Conservation (phyloP, 2,329 filamentous ascomycete species). For the Ophiostoma angusticollis region DNA sequence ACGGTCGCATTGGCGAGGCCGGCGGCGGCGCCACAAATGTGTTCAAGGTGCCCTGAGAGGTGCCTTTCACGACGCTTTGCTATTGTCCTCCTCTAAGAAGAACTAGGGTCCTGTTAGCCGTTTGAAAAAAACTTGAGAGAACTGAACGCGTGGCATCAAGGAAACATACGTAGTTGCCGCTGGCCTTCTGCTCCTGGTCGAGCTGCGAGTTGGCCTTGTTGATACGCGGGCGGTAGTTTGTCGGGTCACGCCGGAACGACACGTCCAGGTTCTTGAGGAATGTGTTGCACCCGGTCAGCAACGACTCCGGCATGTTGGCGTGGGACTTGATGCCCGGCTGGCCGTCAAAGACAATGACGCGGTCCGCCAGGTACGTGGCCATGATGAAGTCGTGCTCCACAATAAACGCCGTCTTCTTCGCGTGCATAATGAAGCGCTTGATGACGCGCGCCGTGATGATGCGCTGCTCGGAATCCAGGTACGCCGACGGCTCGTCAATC, state of each 20-base stretch:
- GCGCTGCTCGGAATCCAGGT: constrained; percentile 98
- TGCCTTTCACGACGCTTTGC: constrained; percentile 49
- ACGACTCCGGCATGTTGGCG: constrained; percentile 80
- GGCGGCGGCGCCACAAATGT: not conserved
- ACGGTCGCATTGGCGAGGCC: not conserved
- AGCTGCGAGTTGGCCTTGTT: constrained; percentile 95
- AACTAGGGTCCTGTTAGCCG: constrained; percentile 44
- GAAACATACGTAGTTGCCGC: constrained; percentile 72
- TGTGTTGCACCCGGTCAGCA: constrained; percentile 89
- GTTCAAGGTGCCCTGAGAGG: constrained; percentile 29
- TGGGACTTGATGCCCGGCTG: constrained; percentile 77
- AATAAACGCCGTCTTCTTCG: constrained; percentile 98
- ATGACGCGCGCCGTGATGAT: constrained; percentile 95
- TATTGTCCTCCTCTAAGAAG: constrained; percentile 73
- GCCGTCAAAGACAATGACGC: constrained; percentile 97
- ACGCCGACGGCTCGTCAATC: constrained; percentile 94
- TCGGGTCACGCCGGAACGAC: constrained; percentile 95
- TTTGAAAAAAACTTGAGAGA: not conserved
- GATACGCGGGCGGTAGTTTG: constrained; percentile 92
- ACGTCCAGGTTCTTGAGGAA: constrained; percentile 96
- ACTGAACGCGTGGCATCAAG: not conserved
- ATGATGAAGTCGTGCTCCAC: constrained; percentile 99
- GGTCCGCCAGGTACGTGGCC: constrained; percentile 56
- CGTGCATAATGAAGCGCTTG: constrained; percentile 99
- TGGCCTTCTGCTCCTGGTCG: constrained; percentile 92